A percentile compares a stretch with the other conserved stretches of the same genome.
These are phyloP conservation scores for Penicillium verhagenii DNA, from an alignment of 495 filamentous ascomycete genomes.

Conservation along the genomic window DNA sequence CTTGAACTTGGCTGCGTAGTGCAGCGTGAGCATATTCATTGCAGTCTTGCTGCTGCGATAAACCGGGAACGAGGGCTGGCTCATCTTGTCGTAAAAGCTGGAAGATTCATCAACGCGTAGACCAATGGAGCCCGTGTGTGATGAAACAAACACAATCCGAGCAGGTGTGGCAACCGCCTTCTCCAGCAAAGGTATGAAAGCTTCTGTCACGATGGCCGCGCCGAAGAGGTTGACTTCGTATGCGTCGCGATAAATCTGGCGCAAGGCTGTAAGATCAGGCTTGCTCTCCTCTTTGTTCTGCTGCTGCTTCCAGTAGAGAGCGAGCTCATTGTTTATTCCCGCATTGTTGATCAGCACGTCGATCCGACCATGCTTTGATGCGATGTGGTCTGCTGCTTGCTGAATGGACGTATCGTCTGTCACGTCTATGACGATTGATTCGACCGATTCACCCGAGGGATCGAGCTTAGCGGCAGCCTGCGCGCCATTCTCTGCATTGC, in stretches of 20 bases:
- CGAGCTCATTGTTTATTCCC: constrained; percentile 34
- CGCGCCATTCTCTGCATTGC: constrained; percentile 25
- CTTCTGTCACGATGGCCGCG: constrained; percentile 36
- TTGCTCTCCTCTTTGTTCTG: constrained; percentile 1
- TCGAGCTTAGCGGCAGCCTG: constrained; percentile 23
- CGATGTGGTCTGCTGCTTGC: constrained; percentile 31
- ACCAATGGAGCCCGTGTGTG: constrained; percentile 32
- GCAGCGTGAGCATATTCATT: constrained; percentile 39
- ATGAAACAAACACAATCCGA: constrained; percentile 44
- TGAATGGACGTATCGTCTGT: constrained; percentile 36
- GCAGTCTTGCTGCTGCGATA: constrained; percentile 38
- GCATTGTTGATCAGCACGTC: constrained; percentile 44
- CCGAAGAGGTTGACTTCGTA: constrained; percentile 45
- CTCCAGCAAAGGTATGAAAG: constrained; percentile 43
- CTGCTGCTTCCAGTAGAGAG: constrained; percentile 11
- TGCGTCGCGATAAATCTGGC: constrained; percentile 29
- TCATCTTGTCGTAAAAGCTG: constrained; percentile 8
- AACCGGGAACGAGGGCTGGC: constrained; percentile 11
- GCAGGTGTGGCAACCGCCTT: constrained; percentile 28
- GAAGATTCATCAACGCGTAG: constrained; percentile 13
- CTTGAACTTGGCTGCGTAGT: constrained; percentile 21
- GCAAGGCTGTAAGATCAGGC: constrained; percentile 15
- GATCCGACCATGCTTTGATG: constrained; percentile 25
- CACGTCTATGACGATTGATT: constrained; percentile 40
- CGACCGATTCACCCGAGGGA: constrained; percentile 15